Evolutionary conservation across 2,329 filamentous ascomycete species (phyloP).

Genomic region (Microdochium nivale): DNA sequence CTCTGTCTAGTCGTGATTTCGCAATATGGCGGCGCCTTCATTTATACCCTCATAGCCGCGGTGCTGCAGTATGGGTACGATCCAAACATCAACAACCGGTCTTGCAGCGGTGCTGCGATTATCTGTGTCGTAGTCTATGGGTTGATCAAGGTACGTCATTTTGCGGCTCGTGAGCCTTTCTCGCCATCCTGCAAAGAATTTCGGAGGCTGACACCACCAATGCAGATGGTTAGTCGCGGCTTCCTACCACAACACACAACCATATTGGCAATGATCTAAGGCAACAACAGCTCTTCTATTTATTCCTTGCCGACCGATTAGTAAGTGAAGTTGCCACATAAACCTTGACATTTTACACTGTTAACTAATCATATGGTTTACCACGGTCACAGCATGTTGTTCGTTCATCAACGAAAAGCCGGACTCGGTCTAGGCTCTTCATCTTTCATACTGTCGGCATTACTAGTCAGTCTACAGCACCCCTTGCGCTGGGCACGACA

Average conservation of each 20-base stretch:
- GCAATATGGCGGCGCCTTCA: background rate
- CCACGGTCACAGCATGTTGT: background rate
- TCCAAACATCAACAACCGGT: background rate
- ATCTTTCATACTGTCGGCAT: background rate
- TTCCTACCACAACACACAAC: background rate
- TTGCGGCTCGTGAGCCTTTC: too few relatives aligned
- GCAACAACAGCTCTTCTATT: background rate
- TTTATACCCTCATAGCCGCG: background rate
- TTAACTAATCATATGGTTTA: background rate
- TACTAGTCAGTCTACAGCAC: background rate
- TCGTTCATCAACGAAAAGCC: background rate
- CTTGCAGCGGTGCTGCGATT: background rate
- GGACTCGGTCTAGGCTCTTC: background rate
- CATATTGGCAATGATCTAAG: background rate
- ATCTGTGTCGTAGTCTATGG: background rate
- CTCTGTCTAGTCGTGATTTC: background rate
- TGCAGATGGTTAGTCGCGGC: background rate
- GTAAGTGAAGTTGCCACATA: background rate
- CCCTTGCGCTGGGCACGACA: background rate
- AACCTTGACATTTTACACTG: background rate
- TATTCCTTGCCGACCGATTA: background rate
- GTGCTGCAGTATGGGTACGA: background rate
- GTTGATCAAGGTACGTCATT: background rate
- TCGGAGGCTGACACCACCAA: background rate
- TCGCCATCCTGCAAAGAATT: too few relatives aligned